Conservation (phyloP, 140 eudicot genomes). For the Cichorium intybus region DNA sequence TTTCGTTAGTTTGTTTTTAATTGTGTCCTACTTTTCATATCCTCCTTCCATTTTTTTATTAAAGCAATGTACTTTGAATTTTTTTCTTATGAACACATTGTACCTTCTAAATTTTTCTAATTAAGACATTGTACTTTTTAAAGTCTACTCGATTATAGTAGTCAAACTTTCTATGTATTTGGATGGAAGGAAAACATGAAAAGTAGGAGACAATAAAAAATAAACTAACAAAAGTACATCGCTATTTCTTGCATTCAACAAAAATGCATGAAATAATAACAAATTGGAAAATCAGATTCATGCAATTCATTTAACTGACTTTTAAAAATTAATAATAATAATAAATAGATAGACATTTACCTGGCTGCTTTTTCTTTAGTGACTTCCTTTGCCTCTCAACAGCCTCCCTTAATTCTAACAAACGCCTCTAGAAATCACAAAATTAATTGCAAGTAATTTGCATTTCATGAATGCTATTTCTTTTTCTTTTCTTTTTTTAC, state of each 20-base stretch:
- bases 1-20: not conserved
- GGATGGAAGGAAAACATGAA: too few species aligned
- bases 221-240: too few species aligned
- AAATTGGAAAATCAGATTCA: not conserved
- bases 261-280: not conserved
- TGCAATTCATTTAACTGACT: not conserved
- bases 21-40: not conserved
- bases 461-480: not conserved
- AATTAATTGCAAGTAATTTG: constrained; percentile 5
- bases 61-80: not conserved
- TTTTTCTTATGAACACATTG: not conserved
- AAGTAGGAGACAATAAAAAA: too few species aligned
- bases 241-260: too few species aligned
- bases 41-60: not conserved
- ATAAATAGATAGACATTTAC: constrained; percentile 29
- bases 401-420: constrained; percentile 79
- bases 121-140: not conserved
- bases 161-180: not conserved
- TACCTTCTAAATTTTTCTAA: too few species aligned
- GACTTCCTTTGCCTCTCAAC: constrained; percentile 89
- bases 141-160: not conserved
- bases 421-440: constrained; percentile 53
- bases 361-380: constrained; percentile 81
- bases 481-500: not conserved
- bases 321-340: not conserved